Evolutionary conservation across 2,329 filamentous ascomycete species (phyloP).

Genomic region (Domatiomyces catenatus): DNA sequence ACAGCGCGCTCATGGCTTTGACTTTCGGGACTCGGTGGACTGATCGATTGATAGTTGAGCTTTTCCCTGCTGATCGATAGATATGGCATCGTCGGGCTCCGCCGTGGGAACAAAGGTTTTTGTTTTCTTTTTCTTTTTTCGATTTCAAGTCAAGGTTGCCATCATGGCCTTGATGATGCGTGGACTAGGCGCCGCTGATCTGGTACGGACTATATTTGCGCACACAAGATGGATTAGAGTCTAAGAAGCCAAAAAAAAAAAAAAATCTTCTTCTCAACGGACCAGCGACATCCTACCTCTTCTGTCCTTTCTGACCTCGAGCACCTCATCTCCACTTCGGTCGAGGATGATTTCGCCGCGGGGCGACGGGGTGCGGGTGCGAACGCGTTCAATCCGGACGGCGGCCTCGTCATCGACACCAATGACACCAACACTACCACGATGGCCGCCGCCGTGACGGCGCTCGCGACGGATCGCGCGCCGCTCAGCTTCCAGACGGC

Average conservation of each 20-base stretch:
- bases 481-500: constrained; percentile 52
- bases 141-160: constrained; percentile 52
- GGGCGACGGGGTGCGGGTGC: constrained; percentile 16
- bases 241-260: too few relatives aligned
- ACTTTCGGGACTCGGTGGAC: too few relatives aligned
- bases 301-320: constrained; percentile 65
- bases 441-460: constrained; percentile 33
- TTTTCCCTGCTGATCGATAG: too few relatives aligned
- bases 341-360: constrained; percentile 21
- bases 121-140: too few relatives aligned
- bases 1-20: too few relatives aligned
- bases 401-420: constrained; percentile 16
- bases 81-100: too few relatives aligned
- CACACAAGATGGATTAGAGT: constrained; percentile 1
- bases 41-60: too few relatives aligned
- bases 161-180: constrained; percentile 54
- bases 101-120: too few relatives aligned
- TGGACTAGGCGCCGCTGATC: constrained; percentile 40
- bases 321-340: constrained; percentile 34
- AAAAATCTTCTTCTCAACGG: constrained; percentile 11
- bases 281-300: constrained; percentile 68
- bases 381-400: constrained; percentile 13
- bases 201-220: constrained; percentile 8
- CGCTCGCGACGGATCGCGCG: constrained; percentile 43
- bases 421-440: too few relatives aligned